Evolutionary conservation across 2,329 filamentous ascomycete species (phyloP).

Genomic region (Torrubiellomyces zombiae): DNA sequence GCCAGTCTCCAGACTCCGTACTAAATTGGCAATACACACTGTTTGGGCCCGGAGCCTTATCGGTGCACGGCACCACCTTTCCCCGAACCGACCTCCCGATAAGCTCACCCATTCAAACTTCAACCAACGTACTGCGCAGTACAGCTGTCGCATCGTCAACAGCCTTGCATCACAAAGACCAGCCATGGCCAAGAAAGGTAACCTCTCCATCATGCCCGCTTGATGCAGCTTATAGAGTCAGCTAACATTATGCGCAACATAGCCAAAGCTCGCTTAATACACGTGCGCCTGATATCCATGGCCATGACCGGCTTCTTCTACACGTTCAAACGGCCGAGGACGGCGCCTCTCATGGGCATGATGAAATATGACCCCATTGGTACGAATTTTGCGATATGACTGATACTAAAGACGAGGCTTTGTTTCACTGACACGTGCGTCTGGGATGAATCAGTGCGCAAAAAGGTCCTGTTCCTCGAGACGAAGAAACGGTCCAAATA

Average conservation of each 20-base stretch:
- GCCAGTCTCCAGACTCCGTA: not conserved
- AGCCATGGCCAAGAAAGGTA: constrained; percentile 13
- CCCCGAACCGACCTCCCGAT: constrained; percentile 2
- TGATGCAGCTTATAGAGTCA: constrained; percentile 5
- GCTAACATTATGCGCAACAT: constrained; percentile 4
- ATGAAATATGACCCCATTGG: constrained; percentile 96
- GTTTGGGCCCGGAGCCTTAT: not conserved
- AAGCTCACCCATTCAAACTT: no score
- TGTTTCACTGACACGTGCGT: constrained; percentile 2
- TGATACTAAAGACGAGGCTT: not conserved
- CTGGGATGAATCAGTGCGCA: constrained; percentile 47
- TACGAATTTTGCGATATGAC: constrained; percentile 31
- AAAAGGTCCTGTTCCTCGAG: constrained; percentile 91
- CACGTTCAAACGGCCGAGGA: constrained; percentile 69
- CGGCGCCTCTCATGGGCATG: constrained; percentile 78
- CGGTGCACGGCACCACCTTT: constrained; percentile 6
- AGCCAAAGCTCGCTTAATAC: constrained; percentile 85
- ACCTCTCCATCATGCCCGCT: not conserved
- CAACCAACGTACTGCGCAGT: no score
- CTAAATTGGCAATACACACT: no score
- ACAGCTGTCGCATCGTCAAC: no score
- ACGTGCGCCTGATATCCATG: constrained; percentile 93
- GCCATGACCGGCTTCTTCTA: constrained; percentile 97
- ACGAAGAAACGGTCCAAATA: constrained; percentile 62
- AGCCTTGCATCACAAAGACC: constrained; percentile 1